Conservation (phyloP, 441 rosid species). For the Kokia cookei region DNA sequence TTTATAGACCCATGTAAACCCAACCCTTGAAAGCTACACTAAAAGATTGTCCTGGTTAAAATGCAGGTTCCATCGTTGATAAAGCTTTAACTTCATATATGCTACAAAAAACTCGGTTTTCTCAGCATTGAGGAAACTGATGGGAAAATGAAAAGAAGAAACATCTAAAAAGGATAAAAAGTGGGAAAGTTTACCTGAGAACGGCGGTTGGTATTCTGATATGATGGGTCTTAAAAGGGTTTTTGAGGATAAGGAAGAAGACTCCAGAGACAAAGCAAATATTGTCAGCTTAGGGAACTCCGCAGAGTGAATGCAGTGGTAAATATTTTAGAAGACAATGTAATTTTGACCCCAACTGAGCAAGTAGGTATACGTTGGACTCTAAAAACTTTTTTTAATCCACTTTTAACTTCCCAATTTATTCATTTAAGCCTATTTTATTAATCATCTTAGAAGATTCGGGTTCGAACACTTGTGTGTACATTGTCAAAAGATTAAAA, state of each 20-base stretch:
- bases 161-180: neutral
- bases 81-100: neutral
- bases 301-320: neutral
- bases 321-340: too few species aligned
- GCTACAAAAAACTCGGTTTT: neutral
- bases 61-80: neutral
- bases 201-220: neutral
- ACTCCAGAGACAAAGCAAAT: neutral
- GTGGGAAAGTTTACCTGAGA: neutral
- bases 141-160: neutral
- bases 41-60: neutral
- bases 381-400: too few species aligned
- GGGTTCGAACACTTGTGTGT: too few species aligned
- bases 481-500: too few species aligned
- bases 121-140: neutral
- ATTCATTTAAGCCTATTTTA: too few species aligned
- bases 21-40: neutral
- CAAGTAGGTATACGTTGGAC: too few species aligned
- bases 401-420: too few species aligned
- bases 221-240: neutral
- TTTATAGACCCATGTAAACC: neutral
- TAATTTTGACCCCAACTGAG: too few species aligned
- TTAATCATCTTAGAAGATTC: too few species aligned
- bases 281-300: neutral
- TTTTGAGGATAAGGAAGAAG: slow-evolving; percentile 1